These are phyloP conservation scores for Quercus variabilis DNA, from an alignment of 306 rosid species.

Conservation along the genomic window DNA sequence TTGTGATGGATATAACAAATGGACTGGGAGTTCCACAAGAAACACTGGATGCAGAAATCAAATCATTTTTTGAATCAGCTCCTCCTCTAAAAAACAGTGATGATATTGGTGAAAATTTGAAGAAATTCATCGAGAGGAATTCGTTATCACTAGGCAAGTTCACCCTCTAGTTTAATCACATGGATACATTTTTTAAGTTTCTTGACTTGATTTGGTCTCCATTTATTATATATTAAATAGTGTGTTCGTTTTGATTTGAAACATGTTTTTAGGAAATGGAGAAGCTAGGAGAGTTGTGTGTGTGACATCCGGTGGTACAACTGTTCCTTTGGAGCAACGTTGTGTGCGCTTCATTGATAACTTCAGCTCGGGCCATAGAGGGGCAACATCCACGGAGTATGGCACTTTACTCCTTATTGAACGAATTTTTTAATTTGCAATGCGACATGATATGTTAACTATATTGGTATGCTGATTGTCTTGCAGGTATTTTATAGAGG, in stretches of 20 bases:
- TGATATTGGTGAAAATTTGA: constrained; percentile 45
- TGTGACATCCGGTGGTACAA: constrained; percentile 96
- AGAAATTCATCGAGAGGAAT: constrained; percentile 51
- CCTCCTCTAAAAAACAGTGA: constrained; percentile 54
- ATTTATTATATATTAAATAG: constrained; percentile 7
- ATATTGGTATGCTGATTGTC: constrained; percentile 14
- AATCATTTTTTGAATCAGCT: constrained; percentile 78
- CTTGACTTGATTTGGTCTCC: not conserved
- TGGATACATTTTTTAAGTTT: not conserved
- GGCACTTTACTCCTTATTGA: constrained; percentile 18
- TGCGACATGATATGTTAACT: constrained; percentile 3
- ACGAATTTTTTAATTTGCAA: not conserved
- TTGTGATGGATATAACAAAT: constrained; percentile 48
- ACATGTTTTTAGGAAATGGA: constrained; percentile 33
- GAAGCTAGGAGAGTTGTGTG: constrained; percentile 62
- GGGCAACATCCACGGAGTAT: constrained; percentile 96
- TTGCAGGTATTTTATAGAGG: constrained; percentile 77
- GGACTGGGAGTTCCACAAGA: constrained; percentile 30
- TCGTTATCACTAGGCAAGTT: constrained; percentile 43
- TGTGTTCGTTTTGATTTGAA: constrained; percentile 5
- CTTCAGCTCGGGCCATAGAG: constrained; percentile 97
- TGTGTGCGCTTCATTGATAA: constrained; percentile 92
- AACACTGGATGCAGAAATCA: constrained; percentile 44
- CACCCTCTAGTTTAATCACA: not conserved
- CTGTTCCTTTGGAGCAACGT: constrained; percentile 87